Evolutionary conservation across 1,139 yeast species (phyloP).

Genomic region (Zygosaccharomyces sapae): DNA sequence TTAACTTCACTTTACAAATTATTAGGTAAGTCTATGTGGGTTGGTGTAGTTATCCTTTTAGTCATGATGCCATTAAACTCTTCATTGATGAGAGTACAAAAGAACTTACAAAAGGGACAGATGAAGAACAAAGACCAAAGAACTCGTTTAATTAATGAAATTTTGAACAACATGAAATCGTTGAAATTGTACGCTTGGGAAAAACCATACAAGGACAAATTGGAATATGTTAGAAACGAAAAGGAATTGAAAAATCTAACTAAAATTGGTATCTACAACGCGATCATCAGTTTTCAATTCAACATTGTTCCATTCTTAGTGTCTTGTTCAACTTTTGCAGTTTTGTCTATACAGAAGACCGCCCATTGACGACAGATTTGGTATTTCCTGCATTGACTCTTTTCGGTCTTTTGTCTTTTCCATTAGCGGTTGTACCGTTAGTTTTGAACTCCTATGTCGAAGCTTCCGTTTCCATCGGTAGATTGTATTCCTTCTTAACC

Average conservation of each 20-base stretch:
- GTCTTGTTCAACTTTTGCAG: constrained; percentile 85
- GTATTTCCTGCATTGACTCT: constrained; percentile 93
- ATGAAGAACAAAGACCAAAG: constrained; percentile 67
- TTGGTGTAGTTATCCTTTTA: constrained; percentile 82
- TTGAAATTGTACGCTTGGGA: constrained; percentile 96
- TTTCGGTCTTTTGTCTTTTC: constrained; percentile 82
- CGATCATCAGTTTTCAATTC: constrained; percentile 74
- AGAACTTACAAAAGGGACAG: constrained; percentile 69
- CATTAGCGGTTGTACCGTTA: constrained; percentile 90
- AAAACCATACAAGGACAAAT: constrained; percentile 67
- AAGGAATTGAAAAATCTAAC: constrained; percentile 77
- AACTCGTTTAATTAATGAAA: constrained; percentile 75
- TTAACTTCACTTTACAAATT: constrained; percentile 68
- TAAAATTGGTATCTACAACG: constrained; percentile 72
- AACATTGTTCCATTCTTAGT: constrained; percentile 87
- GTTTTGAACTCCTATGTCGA: constrained; percentile 83
- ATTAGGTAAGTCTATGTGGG: constrained; percentile 93
- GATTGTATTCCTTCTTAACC: constrained; percentile 69
- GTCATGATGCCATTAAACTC: constrained; percentile 85
- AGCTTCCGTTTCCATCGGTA: constrained; percentile 79
- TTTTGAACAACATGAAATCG: constrained; percentile 85
- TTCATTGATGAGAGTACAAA: constrained; percentile 66
- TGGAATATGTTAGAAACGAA: constrained; percentile 80
- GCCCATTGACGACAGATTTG: constrained; percentile 79
- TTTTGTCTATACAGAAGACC: constrained; percentile 64